These are phyloP conservation scores for Yamadazyma laniorum DNA, from an alignment of 805 yeast genomes.

Conservation along the genomic window DNA sequence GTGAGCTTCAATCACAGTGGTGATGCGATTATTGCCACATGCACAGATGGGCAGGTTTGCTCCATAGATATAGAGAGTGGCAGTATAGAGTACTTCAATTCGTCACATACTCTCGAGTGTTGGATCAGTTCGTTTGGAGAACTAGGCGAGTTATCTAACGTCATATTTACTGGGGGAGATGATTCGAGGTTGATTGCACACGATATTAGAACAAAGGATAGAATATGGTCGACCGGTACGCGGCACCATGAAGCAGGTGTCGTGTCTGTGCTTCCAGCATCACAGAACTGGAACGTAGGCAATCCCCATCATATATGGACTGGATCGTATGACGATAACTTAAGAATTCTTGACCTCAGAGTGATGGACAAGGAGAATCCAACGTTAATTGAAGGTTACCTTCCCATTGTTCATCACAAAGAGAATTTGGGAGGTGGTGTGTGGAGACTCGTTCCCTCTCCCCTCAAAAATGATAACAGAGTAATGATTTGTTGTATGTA, in stretches of 20 bases:
- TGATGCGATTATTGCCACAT: slow-evolving; percentile 41
- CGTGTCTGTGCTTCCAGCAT: slow-evolving; percentile 64
- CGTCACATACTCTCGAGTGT: slow-evolving; percentile 71
- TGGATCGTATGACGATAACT: slow-evolving; percentile 86
- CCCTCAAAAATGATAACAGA: slow-evolving; percentile 37
- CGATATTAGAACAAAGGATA: slow-evolving; percentile 50
- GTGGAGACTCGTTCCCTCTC: slow-evolving; percentile 80
- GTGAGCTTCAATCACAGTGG: slow-evolving; percentile 24
- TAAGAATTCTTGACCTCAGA: slow-evolving; percentile 69
- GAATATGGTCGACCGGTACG: slow-evolving; percentile 34
- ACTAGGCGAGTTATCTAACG: slow-evolving; percentile 47
- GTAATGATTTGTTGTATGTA: slow-evolving; percentile 91
- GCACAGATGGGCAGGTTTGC: slow-evolving; percentile 65
- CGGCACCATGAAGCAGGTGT: slow-evolving; percentile 90
- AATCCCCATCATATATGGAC: slow-evolving; percentile 64
- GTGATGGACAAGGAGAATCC: slow-evolving; percentile 42
- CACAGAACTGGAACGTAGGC: slow-evolving; percentile 38
- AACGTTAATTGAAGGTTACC: slow-evolving; percentile 41
- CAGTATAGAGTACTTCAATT: slow-evolving; percentile 22
- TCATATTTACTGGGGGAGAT: slow-evolving; percentile 88
- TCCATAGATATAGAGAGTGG: slow-evolving; percentile 30
- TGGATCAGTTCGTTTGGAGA: slow-evolving; percentile 83
- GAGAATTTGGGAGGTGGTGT: slow-evolving; percentile 86
- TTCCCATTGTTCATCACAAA: slow-evolving; percentile 47
- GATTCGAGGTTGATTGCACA: slow-evolving; percentile 75